These are phyloP conservation scores for Starmerella tilneyi DNA, from an alignment of 805 yeast species.

Conservation along the genomic window DNA sequence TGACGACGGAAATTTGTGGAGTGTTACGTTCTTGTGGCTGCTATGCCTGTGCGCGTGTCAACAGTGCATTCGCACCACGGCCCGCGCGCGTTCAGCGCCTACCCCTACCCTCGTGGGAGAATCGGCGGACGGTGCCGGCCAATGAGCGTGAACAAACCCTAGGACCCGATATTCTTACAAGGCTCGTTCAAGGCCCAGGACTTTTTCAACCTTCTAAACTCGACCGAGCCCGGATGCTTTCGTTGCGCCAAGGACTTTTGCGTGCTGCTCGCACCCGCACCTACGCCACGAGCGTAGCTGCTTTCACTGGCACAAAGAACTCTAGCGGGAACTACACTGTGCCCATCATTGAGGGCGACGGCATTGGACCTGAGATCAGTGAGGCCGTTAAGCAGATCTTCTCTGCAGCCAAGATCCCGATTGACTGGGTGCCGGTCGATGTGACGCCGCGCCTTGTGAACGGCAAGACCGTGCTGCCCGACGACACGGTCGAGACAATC, in stretches of 20 bases:
- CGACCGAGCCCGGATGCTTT: slow-evolving; percentile 7
- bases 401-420: slow-evolving; percentile 88
- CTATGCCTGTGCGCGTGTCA: too few relatives aligned
- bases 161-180: neutral
- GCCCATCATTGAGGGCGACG: slow-evolving; percentile 96
- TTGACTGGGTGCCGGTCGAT: slow-evolving; percentile 94
- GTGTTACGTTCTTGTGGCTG: too few relatives aligned
- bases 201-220: neutral
- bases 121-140: slow-evolving; percentile 6
- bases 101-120: slow-evolving; percentile 2
- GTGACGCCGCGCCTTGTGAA: slow-evolving; percentile 87
- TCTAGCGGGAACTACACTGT: slow-evolving; percentile 73
- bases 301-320: slow-evolving; percentile 35
- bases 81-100: neutral
- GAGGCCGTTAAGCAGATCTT: slow-evolving; percentile 87
- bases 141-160: slow-evolving; percentile 10
- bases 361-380: slow-evolving; percentile 94
- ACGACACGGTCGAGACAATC: slow-evolving; percentile 82
- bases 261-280: slow-evolving; percentile 11
- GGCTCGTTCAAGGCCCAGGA: slow-evolving; percentile 1
- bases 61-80: too few relatives aligned
- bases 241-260: slow-evolving; percentile 15
- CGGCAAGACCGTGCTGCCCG: slow-evolving; percentile 89
- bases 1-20: too few relatives aligned
- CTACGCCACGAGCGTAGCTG: slow-evolving; percentile 31